Evolutionary conservation across 306 rosid genomes (phyloP), one percentile per base, ranked within the genome.

Genomic region (Trifolium dubium): DNA sequence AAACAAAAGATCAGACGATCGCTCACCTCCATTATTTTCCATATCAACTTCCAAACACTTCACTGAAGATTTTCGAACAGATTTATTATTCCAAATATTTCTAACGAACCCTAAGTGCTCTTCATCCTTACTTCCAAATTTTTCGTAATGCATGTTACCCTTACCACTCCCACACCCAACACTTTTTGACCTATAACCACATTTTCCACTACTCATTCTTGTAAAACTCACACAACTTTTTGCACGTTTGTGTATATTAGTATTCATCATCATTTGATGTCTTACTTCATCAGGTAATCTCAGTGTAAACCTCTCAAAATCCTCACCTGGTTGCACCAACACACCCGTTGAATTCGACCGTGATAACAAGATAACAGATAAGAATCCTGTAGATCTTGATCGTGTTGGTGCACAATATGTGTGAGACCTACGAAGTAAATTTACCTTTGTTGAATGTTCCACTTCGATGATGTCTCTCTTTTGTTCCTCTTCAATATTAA

Each of bases 291-390:
- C 90, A 0, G 96, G 92, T 61, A 89, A 76, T 54, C 90, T 79
- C 10, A 91, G 68, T 10, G 98, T 89, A 31, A 80, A 93, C 77
- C 92, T 85, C 63, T 91, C 96, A 5, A 64, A 55, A 28, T 81
- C 77, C 53, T 86, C 86, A 2, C 83, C 83, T 5, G 68, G 83
- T 7, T 66, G 82, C 9, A 73, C 64, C 41, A 64, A 12, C 11
- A 82, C 41, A 9, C 46, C 87, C 10, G 73, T 78, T 0, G 93
- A 90, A 30, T 65, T 74, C 14, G 89, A 87, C 53, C 71, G 54
- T 4, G 74, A 69, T 15, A 85, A 76, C 19, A 83, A 37, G 0
- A 78, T 37, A 5, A 50, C 1, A 14, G 85, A 68, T 28, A 78
- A 31, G 76, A 85, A 79, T 5, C 86, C 89, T 0, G 84, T 69